These are phyloP conservation scores for Dictyostelium citrinum DNA, from an alignment of 78 protist genomes.

Conservation along the genomic window DNA sequence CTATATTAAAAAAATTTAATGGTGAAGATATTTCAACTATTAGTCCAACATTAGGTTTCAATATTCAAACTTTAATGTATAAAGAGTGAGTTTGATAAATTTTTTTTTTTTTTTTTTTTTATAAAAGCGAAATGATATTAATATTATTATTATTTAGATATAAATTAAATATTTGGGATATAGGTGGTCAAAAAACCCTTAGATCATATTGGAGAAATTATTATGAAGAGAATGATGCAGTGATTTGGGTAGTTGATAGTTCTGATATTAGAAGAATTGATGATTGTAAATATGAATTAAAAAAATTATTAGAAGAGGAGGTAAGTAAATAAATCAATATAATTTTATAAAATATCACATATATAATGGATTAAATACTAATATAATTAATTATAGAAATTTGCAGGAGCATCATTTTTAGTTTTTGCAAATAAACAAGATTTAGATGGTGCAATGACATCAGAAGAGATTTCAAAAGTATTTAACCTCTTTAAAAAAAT, in stretches of 20 bases:
- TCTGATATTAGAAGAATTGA: slow-evolving; percentile 93
- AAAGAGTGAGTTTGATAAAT: slow-evolving; percentile 44
- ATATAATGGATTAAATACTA: not conserved
- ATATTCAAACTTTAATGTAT: slow-evolving; percentile 92
- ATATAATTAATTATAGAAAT: slow-evolving; percentile 39
- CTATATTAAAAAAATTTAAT: slow-evolving; percentile 94
- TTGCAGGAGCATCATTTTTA: slow-evolving; percentile 98
- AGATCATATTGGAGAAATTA: slow-evolving; percentile 99
- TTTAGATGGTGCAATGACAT: slow-evolving; percentile 87
- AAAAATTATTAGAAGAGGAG: slow-evolving; percentile 89
- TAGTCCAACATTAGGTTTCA: slow-evolving; percentile 98
- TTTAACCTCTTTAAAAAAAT: too few relatives aligned
- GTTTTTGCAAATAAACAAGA: slow-evolving; percentile 99
- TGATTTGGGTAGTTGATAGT: slow-evolving; percentile 99
- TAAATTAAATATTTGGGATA: slow-evolving; percentile 99
- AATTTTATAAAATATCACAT: not conserved
- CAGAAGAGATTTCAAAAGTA: slow-evolving; percentile 85
- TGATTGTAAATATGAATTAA: slow-evolving; percentile 89
- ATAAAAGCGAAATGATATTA: not conserved
- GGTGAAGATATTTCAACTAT: slow-evolving; percentile 93
- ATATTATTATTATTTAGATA: slow-evolving; percentile 58
- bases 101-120: too few relatives aligned
- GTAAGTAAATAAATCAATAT: slow-evolving; percentile 9
- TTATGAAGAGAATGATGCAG: slow-evolving; percentile 97
- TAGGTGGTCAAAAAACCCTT: slow-evolving; percentile 99